phyloP scores from a whole-genome alignment of 257 asterid genomes.

The Nicotiana paniculata region DNA sequence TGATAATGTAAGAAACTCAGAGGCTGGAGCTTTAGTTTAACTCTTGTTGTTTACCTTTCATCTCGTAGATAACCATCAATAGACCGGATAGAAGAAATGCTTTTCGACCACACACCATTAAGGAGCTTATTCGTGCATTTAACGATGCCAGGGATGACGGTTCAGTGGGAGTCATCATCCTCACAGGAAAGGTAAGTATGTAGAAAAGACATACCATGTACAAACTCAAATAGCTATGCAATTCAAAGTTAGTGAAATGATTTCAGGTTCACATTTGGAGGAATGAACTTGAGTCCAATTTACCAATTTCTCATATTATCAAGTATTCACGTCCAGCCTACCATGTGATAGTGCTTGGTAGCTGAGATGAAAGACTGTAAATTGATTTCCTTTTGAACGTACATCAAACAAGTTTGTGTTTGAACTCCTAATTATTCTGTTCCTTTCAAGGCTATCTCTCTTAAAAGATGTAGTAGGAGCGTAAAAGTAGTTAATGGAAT shows the following conservation, averaged over 20 bases:
- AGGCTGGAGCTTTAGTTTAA: not conserved
- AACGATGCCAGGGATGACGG: conserved; percentile 91
- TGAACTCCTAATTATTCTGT: not conserved
- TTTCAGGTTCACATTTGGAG: not conserved
- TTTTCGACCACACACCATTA: conserved; percentile 84
- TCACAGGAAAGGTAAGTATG: conserved; percentile 76
- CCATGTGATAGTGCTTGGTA: not conserved
- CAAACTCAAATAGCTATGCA: not conserved
- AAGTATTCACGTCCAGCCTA: not conserved
- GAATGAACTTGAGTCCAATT: not conserved
- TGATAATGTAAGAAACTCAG: not conserved
- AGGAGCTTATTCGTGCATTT: conserved; percentile 87
- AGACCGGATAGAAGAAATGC: conserved; percentile 94
- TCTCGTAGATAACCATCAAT: conserved; percentile 71
- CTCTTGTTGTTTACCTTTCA: not conserved
- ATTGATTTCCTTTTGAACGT: not conserved
- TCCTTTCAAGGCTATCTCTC: not conserved
- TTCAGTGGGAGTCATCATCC: conserved; percentile 70
- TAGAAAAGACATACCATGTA: not conserved
- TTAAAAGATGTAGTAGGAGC: not conserved
- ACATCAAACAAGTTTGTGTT: too few relatives aligned
- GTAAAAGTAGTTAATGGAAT: not conserved
- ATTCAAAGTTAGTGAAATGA: not conserved
- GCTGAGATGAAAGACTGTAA: not conserved
- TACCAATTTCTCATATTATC: not conserved